Conservation (phyloP, 148 eudicot genomes). For the Heliamphora exappendiculata region DNA sequence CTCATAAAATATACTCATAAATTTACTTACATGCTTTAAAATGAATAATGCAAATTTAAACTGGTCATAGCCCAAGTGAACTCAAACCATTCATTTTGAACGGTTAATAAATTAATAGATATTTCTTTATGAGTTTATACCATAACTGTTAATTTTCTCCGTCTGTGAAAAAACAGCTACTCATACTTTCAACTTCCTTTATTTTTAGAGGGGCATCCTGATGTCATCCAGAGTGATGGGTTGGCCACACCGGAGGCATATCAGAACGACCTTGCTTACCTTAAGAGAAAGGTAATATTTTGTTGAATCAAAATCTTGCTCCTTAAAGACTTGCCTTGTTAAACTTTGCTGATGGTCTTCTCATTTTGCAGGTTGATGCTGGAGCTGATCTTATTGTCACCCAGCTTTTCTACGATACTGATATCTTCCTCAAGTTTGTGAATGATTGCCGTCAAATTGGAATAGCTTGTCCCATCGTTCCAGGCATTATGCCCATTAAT, state of each 20-base stretch:
- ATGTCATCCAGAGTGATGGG: constrained; percentile 72
- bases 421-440: constrained; percentile 79
- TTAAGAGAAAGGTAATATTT: constrained; percentile 72
- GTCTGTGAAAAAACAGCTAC: not conserved
- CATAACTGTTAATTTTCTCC: too few relatives aligned
- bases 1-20: too few relatives aligned
- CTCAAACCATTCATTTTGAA: too few relatives aligned
- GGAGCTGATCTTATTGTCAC: constrained; percentile 93
- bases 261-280: constrained; percentile 77
- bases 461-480: constrained; percentile 87
- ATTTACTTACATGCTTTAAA: too few relatives aligned
- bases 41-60: too few relatives aligned
- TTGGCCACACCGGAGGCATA: constrained; percentile 71
- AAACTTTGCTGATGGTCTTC: constrained; percentile 8
- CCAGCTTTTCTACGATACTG: constrained; percentile 92
- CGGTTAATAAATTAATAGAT: too few relatives aligned
- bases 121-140: too few relatives aligned
- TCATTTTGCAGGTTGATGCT: constrained; percentile 77
- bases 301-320: not conserved
- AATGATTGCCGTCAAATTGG: constrained; percentile 93
- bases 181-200: not conserved
- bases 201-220: constrained; percentile 99
- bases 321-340: not conserved
- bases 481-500: constrained; percentile 98
- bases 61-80: too few relatives aligned